Evolutionary conservation across 352 stramenopile species (phyloP), one percentile per base, ranked within the genome.

Genomic region (Phytopythium delawarense): DNA sequence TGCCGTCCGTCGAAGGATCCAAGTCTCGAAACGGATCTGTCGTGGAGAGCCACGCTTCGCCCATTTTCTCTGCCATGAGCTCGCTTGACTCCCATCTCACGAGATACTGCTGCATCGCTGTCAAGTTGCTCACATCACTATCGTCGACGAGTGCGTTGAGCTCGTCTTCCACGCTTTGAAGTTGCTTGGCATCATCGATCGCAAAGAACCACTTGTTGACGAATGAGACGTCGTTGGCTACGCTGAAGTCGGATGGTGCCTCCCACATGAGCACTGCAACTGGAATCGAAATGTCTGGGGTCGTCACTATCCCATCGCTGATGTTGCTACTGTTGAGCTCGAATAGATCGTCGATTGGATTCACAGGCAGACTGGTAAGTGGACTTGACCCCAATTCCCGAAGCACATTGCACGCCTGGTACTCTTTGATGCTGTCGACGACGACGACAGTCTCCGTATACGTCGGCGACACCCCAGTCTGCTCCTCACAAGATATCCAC

Each of bases 391-490:
- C 65, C 12, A 88, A 57, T 9, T 88, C 62, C 4, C 42, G 57
- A 3, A 90, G 46, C 35, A 90, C 71, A 44, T 88, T 90, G 53
- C 81, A 90, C 2, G 79, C 70, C 23, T 74, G 60, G 30, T 68
- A 85, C 37, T 71, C 46, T 28, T 78, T 81, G 1, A 48, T 51
- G 21, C 66, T 82, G 16, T 69, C 68, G 35, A 67, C 57, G 16
- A 64, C 76, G n/a, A 55, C 30, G 6, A 68, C 61, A 1, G 62
- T 79, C 39, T 78, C 49, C 20, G 55, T 81, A 28, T 75, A 74
- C n/a, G 50, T 55, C 0, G 62, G 15, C 6, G 49, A 40, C 12
- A 75, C 39, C 15, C 18, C 20, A 25, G 40, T 3, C 40, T 48
- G 53, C 11, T 59, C 40, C 25, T 74, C 70, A 32, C 81, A 90